Percentiles rank a stretch among this genome's conserved stretches.
Conservation (phyloP, 331 rosid genomes). For the Acacia pycnantha region DNA sequence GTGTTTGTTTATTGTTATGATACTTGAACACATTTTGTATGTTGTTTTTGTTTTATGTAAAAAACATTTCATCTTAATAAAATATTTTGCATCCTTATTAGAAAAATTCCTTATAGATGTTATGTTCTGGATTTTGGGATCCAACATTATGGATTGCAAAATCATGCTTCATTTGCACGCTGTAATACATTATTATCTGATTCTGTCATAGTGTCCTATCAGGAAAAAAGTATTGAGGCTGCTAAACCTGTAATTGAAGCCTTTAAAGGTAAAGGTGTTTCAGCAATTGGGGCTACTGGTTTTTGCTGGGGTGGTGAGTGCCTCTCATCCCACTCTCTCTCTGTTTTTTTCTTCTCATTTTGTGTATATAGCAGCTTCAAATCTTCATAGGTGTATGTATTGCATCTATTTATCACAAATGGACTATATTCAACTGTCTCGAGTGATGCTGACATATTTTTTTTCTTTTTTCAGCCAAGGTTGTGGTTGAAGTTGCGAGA, state of each 20-base stretch:
- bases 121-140: neutral
- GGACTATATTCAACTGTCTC: neutral
- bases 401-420: too few relatives aligned
- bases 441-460: neutral
- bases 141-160: neutral
- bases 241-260: conserved; percentile 60
- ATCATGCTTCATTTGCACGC: neutral
- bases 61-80: neutral
- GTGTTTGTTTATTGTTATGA: conserved; percentile 18
- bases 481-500: conserved; percentile 63
- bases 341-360: neutral
- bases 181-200: conserved; percentile 6
- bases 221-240: conserved; percentile 60
- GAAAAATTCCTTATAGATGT: neutral
- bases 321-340: neutral
- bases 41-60: neutral
- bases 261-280: conserved; percentile 58
- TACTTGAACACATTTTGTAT: neutral
- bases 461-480: conserved; percentile 57
- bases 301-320: conserved; percentile 75
- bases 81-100: neutral
- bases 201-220: conserved; percentile 16
- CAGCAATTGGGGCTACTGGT: conserved; percentile 65
- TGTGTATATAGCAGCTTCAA: neutral
- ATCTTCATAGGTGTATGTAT: neutral